These are phyloP conservation scores for Ceratocystis alfenasii DNA, from an alignment of 2,329 filamentous ascomycete genomes.

Conservation along the genomic window DNA sequence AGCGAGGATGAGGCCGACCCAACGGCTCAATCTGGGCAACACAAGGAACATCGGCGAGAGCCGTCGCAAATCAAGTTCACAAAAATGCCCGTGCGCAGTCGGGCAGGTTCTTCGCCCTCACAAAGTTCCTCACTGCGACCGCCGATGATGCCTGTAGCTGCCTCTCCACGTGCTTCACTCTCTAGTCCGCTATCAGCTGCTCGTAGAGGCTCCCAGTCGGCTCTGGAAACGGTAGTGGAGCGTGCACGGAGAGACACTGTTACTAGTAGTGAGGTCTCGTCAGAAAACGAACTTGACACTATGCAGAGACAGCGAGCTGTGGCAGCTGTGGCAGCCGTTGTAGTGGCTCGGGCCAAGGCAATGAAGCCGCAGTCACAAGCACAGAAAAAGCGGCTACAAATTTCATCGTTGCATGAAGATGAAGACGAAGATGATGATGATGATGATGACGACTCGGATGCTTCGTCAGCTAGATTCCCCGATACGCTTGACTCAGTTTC, in stretches of 20 bases:
- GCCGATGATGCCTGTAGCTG: conserved; percentile 33
- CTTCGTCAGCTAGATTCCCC: conserved; percentile 49
- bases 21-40: conserved; percentile 40
- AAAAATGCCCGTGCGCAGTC: conserved; percentile 81
- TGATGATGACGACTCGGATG: conserved; percentile 47
- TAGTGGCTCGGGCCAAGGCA: conserved; percentile 32
- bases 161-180: conserved; percentile 35
- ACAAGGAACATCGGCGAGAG: conserved; percentile 37
- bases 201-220: conserved; percentile 58
- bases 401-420: conserved; percentile 44
- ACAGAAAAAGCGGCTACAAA: conserved; percentile 40
- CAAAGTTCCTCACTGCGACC: conserved; percentile 53
- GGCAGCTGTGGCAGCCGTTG: conserved; percentile 42
- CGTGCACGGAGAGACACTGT: conserved; percentile 61
- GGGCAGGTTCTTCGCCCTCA: conserved; percentile 79
- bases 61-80: conserved; percentile 89
- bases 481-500: conserved; percentile 60
- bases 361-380: not conserved
- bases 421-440: conserved; percentile 48
- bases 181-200: conserved; percentile 26
- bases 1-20: conserved; percentile 67
- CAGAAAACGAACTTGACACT: conserved; percentile 65
- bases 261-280: conserved; percentile 72
- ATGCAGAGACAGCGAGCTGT: conserved; percentile 54
- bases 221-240: conserved; percentile 57